phyloP scores from a whole-genome alignment of 176 grass and related monocot species.

The Calamus simplicifolius region DNA sequence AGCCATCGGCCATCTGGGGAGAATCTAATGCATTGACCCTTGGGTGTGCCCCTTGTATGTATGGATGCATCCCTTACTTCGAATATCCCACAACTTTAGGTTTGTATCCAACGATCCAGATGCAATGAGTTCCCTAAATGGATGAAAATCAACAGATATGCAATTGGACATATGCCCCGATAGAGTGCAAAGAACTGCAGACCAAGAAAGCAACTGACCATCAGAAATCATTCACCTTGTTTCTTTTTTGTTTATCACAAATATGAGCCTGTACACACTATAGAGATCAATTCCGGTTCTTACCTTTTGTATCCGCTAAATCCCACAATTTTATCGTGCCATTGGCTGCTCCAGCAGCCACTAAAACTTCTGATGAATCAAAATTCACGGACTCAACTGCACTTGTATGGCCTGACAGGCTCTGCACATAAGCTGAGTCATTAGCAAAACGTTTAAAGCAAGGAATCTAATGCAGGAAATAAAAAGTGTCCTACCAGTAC shows the following conservation, averaged over 20 bases:
- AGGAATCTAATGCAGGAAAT: too few relatives aligned
- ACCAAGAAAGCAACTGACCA: conserved; percentile 6
- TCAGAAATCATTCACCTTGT: neutral
- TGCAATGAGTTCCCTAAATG: conserved; percentile 89
- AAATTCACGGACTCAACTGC: conserved; percentile 81
- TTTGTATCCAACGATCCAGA: conserved; percentile 92
- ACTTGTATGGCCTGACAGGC: conserved; percentile 71
- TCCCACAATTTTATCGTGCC: conserved; percentile 97
- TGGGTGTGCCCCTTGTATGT: conserved; percentile 91
- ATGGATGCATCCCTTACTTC: conserved; percentile 85
- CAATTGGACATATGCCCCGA: conserved; percentile 93
- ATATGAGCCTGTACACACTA: neutral
- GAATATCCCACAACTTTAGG: conserved; percentile 89
- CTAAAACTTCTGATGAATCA: conserved; percentile 71
- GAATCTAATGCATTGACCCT: conserved; percentile 74
- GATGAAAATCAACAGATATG: conserved; percentile 78
- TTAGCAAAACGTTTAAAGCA: too few relatives aligned
- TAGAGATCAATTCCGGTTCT: neutral
- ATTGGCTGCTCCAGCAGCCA: conserved; percentile 67
- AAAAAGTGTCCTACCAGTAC: conserved; percentile 46
- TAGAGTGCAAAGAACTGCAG: conserved; percentile 66
- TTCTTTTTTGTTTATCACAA: neutral
- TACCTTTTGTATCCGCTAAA: conserved; percentile 74
- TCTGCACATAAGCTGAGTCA: conserved; percentile 22
- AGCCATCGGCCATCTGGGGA: conserved; percentile 91